Evolutionary conservation across 2,329 filamentous ascomycete genomes (phyloP).

Genomic region (Podosphaera fusca): DNA sequence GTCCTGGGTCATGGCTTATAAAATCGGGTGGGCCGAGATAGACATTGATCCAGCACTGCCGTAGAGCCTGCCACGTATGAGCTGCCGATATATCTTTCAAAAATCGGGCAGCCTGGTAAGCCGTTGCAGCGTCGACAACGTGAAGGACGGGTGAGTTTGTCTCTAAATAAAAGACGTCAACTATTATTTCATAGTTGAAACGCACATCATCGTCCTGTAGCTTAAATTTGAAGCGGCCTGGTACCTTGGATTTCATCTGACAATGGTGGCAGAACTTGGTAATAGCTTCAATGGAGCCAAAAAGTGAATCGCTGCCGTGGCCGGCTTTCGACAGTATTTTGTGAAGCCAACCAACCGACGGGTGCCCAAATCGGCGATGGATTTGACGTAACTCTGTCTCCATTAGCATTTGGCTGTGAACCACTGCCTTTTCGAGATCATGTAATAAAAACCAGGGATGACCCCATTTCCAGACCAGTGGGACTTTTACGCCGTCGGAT

Average conservation of each 20-base stretch:
- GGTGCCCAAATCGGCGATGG: not conserved
- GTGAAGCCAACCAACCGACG: not conserved
- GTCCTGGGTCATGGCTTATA: too few species aligned
- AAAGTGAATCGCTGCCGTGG: too few species aligned
- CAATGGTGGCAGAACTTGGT: not conserved
- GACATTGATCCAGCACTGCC: too few species aligned
- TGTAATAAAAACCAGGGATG: not conserved
- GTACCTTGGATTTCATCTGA: not conserved
- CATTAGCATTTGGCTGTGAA: not conserved
- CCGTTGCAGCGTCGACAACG: not conserved
- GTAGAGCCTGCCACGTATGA: not conserved
- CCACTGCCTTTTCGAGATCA: not conserved
- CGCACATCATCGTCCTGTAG: not conserved
- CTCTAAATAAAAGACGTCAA: not conserved
- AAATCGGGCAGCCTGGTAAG: not conserved
- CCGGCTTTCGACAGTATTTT: too few species aligned
- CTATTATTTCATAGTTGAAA: not conserved
- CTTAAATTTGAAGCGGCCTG: not conserved
- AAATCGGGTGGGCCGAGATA: too few species aligned
- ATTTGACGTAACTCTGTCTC: not conserved
- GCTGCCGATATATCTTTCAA: not conserved
- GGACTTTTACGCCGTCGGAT: not conserved
- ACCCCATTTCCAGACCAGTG: not conserved
- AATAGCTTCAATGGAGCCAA: not conserved
- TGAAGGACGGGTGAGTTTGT: not conserved